phyloP scores from a whole-genome alignment of 2,329 filamentous ascomycete genomes.

The Alternaria sp. region DNA sequence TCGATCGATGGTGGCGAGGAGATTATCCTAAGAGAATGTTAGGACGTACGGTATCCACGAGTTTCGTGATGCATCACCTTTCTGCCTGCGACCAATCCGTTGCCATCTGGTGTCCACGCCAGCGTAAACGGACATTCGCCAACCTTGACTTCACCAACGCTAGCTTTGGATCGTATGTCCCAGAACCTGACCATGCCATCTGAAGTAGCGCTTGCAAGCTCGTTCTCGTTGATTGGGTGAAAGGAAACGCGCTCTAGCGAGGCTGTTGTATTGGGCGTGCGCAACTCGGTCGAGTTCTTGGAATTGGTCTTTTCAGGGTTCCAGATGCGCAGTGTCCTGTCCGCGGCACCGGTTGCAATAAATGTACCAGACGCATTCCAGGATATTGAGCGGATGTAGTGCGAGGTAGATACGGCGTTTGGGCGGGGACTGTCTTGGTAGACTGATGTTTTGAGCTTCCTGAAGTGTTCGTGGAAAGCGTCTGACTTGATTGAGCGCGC shows the following conservation, averaged over 20 bases:
- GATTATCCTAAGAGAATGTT: conserved; percentile 61
- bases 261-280: conserved; percentile 59
- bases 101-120: conserved; percentile 76
- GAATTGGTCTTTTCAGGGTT: conserved; percentile 79
- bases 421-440: conserved; percentile 62
- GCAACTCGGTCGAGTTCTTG: conserved; percentile 79
- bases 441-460: conserved; percentile 71
- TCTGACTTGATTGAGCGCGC: conserved; percentile 72
- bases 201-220: conserved; percentile 76
- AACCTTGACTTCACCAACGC: conserved; percentile 71
- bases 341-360: conserved; percentile 80
- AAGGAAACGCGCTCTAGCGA: conserved; percentile 78
- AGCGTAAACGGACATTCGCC: conserved; percentile 72
- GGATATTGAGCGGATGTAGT: conserved; percentile 73
- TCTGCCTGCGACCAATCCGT: conserved; percentile 74
- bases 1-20: conserved; percentile 69
- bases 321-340: conserved; percentile 79
- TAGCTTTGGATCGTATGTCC: conserved; percentile 78
- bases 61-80: conserved; percentile 52
- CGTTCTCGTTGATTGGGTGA: conserved; percentile 78
- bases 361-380: conserved; percentile 89
- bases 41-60: not conserved
- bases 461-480: conserved; percentile 72
- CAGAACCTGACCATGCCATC: conserved; percentile 81
- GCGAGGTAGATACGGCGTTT: conserved; percentile 41